Base-by-base conservation (phyloP, 192 early-diverging fungal genomes). In the Gonapodya sp. region DNA sequence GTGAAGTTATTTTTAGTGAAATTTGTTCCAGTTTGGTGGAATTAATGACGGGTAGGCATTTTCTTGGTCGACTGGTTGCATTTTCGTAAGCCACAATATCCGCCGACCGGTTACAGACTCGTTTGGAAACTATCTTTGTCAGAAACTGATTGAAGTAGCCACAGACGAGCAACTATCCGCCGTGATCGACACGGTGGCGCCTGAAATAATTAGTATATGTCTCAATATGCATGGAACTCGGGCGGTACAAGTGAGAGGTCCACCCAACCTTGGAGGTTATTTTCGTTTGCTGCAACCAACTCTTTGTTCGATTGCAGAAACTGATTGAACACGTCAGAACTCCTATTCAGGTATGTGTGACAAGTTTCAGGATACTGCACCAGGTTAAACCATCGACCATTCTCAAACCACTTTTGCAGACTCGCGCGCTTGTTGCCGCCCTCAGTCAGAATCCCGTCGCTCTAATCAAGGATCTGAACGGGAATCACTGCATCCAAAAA, bases 401-500 rank as follows among this genome's bases (percentile, higher is more conserved):
- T n/a, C n/a, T n/a, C n/a, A n/a, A n/a, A n/a, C n/a, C n/a, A n/a
- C n/a, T n/a, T n/a, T n/a, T 79, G 32, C 85, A 94, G 88, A 94
- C 93, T 36, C 86, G 88, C 14, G 86, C 90, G 31, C 86, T 94
- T 30, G 89, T 93, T 31, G 82, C 85, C 0, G 93, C 94, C 24
- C 84, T 96, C 31, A 86, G 89, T 81, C 86, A 86, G 14, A 91
- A 89, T 80, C 92, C 93, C 1, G 94, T 95, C 1, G 86, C 91
- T n/a, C 86, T 96, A 74, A 95, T 96, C 80, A 94, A 94, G 82
- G 95, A 96, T 81, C 87, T 96, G 31, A 96, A 96, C 78, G 95
- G 95, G 77, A 96, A 96, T 84, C 95, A 96, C 81, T 94, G 95
- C 31, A 92, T 96, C 79, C 95, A 96, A 88, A 96, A 96, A 87